Evolutionary conservation across 495 filamentous ascomycete genomes (phyloP).

Genomic region (Podospora pseudocomata): DNA sequence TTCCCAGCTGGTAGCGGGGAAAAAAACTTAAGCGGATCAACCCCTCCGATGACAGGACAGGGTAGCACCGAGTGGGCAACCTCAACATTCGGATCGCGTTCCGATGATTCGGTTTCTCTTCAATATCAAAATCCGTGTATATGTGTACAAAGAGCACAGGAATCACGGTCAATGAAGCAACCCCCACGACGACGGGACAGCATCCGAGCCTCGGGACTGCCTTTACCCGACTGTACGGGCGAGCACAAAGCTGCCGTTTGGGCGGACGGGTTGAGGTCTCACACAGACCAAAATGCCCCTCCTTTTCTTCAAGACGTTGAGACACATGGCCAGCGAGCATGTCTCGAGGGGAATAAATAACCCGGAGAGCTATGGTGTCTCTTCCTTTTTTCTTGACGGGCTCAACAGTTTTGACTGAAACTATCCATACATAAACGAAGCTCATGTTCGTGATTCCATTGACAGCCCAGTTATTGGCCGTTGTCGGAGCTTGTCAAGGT

Average conservation of each 20-base stretch:
- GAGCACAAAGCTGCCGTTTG: not conserved
- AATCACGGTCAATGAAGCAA: not conserved
- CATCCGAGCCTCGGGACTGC: not conserved
- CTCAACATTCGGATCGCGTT: not conserved
- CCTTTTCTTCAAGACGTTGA: not conserved
- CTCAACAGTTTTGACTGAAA: not conserved
- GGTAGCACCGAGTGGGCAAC: not conserved
- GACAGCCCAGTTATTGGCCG: not conserved
- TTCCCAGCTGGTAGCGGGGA: conserved; percentile 7
- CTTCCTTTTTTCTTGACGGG: not conserved
- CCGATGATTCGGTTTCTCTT: not conserved
- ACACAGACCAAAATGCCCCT: not conserved
- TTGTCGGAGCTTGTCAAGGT: not conserved
- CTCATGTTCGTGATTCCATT: not conserved
- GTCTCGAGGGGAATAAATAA: not conserved
- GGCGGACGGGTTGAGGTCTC: not conserved
- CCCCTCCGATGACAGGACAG: conserved; percentile 5
- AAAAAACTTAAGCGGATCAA: conserved; percentile 21
- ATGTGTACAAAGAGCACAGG: not conserved
- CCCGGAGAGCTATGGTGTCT: too few species aligned
- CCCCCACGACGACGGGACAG: not conserved
- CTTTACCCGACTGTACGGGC: not conserved
- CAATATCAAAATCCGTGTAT: not conserved
- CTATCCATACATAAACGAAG: too few species aligned
- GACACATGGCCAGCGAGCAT: not conserved